A percentile compares a stretch with the other conserved stretches of the same genome.
phyloP scores from a whole-genome alignment of 2,329 filamentous ascomycete species.

The Cladosporium sp. region DNA sequence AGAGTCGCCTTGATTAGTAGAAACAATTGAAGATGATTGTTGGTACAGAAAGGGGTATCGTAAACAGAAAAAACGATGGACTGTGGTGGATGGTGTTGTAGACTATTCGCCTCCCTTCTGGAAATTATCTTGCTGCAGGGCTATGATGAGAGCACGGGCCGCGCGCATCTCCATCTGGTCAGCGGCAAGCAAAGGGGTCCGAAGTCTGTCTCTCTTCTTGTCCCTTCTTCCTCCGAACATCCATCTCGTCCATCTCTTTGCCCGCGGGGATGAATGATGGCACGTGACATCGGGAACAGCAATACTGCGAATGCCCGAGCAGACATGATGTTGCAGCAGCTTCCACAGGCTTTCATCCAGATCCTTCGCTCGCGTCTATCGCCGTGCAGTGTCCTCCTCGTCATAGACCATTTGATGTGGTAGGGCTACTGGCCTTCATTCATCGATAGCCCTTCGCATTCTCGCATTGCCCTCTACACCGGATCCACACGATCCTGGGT shows the following conservation, averaged over 20 bases:
- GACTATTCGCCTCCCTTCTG: constrained; percentile 13
- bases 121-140: constrained; percentile 10
- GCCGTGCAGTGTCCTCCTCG: not conserved
- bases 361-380: not conserved
- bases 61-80: constrained; percentile 9
- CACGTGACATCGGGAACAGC: not conserved
- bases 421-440: not conserved
- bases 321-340: not conserved
- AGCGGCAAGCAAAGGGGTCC: not conserved
- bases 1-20: not conserved
- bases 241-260: not conserved
- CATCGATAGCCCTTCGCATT: not conserved
- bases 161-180: not conserved
- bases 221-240: not conserved
- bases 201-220: too few relatives aligned
- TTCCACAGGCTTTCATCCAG: not conserved
- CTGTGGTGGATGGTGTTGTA: not conserved
- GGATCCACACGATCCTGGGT: not conserved
- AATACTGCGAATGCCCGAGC: not conserved
- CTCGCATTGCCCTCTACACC: not conserved
- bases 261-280: not conserved
- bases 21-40: not conserved
- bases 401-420: not conserved
- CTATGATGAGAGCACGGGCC: not conserved
- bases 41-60: constrained; percentile 14